A percentile compares a stretch with the other conserved stretches of the same genome.
These are phyloP conservation scores for Wallacemonas collosoma DNA, from an alignment of 208 protist species.

Conservation along the genomic window DNA sequence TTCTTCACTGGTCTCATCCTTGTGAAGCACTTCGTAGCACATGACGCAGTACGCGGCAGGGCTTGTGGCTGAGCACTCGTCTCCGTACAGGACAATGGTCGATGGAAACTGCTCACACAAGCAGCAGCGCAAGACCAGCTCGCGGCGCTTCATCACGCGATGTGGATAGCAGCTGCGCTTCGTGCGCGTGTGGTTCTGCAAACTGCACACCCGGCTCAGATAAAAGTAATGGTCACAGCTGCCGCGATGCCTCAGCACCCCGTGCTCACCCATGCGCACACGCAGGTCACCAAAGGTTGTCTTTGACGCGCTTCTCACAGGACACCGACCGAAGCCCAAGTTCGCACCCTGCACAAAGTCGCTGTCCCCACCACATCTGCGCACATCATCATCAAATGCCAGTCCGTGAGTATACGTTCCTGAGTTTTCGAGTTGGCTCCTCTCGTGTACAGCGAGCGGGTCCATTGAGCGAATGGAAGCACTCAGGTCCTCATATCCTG, in stretches of 20 bases:
- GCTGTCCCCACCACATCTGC: too few species aligned
- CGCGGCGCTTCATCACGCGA: slow-evolving; percentile 42
- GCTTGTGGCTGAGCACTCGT: slow-evolving; percentile 45
- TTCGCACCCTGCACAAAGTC: slow-evolving; percentile 17
- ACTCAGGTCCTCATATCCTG: slow-evolving; percentile 64
- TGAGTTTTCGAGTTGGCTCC: not conserved
- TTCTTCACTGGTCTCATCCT: slow-evolving; percentile 45
- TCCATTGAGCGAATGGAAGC: slow-evolving; percentile 47
- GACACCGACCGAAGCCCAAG: slow-evolving; percentile 56
- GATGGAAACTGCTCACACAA: slow-evolving; percentile 67
- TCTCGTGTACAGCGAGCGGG: slow-evolving; percentile 16
- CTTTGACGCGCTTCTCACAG: slow-evolving; percentile 54
- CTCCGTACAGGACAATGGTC: slow-evolving; percentile 64
- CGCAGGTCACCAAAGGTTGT: slow-evolving; percentile 74
- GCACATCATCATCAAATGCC: too few species aligned
- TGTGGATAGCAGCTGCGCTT: slow-evolving; percentile 57
- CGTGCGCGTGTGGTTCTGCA: slow-evolving; percentile 37
- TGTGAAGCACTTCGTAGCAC: slow-evolving; percentile 75
- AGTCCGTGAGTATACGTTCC: too few species aligned
- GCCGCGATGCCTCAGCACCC: slow-evolving; percentile 64
- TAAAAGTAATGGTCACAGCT: slow-evolving; percentile 84
- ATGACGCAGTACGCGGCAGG: slow-evolving; percentile 65
- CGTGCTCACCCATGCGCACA: slow-evolving; percentile 66
- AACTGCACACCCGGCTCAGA: slow-evolving; percentile 38
- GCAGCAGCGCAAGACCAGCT: slow-evolving; percentile 47